Conservation (phyloP, 106 monocot genomes). For the Amphibolis antarctica region DNA sequence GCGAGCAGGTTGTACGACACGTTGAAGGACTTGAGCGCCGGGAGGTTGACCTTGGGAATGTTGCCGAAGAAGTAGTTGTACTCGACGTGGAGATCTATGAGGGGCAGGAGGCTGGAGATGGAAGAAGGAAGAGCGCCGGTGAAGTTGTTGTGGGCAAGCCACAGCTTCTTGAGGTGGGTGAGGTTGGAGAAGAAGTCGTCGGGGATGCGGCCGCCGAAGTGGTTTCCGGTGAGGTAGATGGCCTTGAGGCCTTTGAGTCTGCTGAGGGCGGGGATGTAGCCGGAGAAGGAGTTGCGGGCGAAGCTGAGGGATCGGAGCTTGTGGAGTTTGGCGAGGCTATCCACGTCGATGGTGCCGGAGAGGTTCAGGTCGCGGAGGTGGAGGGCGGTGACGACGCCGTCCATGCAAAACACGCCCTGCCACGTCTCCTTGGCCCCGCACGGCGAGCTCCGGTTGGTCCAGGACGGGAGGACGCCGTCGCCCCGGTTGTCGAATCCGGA, state of each 20-base stretch:
- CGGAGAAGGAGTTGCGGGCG: conserved; percentile 37
- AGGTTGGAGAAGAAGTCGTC: conserved; percentile 34
- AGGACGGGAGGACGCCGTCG: conserved; percentile 32
- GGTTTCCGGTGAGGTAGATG: conserved; percentile 48
- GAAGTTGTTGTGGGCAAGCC: conserved; percentile 46
- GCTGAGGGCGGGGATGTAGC: conserved; percentile 42
- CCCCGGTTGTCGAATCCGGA: conserved; percentile 30
- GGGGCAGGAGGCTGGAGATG: conserved; percentile 13
- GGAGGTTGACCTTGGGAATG: conserved; percentile 21
- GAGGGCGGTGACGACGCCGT: conserved; percentile 36
- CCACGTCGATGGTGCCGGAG: conserved; percentile 38
- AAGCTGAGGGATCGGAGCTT: conserved; percentile 42
- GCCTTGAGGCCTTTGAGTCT: conserved; percentile 37
- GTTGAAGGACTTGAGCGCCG: conserved; percentile 30
- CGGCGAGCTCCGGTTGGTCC: conserved; percentile 19
- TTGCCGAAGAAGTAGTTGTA: conserved; percentile 39
- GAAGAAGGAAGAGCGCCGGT: conserved; percentile 45
- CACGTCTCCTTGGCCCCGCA: conserved; percentile 25
- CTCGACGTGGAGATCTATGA: conserved; percentile 57
- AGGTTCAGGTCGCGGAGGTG: conserved; percentile 34
- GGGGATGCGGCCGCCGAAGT: conserved; percentile 44
- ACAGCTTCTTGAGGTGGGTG: conserved; percentile 51
- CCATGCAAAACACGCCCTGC: conserved; percentile 48
- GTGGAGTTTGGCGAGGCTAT: conserved; percentile 30
- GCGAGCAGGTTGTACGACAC: conserved; percentile 45